A percentile compares a stretch with the other conserved stretches of the same genome.
These are phyloP conservation scores for Mycena floridula DNA, from an alignment of 768 basidiomycete genomes.

Conservation along the genomic window DNA sequence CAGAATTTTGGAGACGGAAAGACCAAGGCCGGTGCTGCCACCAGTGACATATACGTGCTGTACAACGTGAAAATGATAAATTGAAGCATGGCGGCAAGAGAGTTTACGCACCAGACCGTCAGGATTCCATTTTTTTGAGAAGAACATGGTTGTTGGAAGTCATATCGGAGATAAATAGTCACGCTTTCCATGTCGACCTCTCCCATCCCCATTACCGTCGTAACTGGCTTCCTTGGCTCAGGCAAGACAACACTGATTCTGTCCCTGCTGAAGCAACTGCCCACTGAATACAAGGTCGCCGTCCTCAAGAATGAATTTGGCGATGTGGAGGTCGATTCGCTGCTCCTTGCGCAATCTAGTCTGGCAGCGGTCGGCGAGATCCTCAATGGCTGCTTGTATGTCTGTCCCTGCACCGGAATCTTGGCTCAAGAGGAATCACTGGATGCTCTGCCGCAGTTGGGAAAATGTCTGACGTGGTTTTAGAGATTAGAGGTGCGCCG, in stretches of 20 bases:
- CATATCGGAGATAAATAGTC: too few relatives aligned
- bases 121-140: too few relatives aligned
- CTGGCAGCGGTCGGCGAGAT: slow-evolving; percentile 90
- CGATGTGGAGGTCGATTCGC: slow-evolving; percentile 92
- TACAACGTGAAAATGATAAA: too few relatives aligned
- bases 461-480: slow-evolving; percentile 84
- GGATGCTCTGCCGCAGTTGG: slow-evolving; percentile 93
- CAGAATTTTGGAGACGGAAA: slow-evolving; percentile 64
- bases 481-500: slow-evolving; percentile 76
- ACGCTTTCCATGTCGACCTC: too few relatives aligned
- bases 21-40: slow-evolving; percentile 75
- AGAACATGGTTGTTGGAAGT: too few relatives aligned
- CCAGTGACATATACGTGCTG: too few relatives aligned
- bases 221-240: slow-evolving; percentile 90
- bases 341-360: slow-evolving; percentile 80
- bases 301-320: slow-evolving; percentile 96
- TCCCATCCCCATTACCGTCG: slow-evolving; percentile 88
- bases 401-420: too few relatives aligned
- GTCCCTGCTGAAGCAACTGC: slow-evolving; percentile 74
- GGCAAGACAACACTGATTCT: slow-evolving; percentile 81
- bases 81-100: too few relatives aligned
- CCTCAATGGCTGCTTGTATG: slow-evolving; percentile 92
- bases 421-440: too few relatives aligned
- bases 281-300: slow-evolving; percentile 82
- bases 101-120: too few relatives aligned